phyloP scores from a whole-genome alignment of 2,329 filamentous ascomycete genomes.

The Dothistroma pini region DNA sequence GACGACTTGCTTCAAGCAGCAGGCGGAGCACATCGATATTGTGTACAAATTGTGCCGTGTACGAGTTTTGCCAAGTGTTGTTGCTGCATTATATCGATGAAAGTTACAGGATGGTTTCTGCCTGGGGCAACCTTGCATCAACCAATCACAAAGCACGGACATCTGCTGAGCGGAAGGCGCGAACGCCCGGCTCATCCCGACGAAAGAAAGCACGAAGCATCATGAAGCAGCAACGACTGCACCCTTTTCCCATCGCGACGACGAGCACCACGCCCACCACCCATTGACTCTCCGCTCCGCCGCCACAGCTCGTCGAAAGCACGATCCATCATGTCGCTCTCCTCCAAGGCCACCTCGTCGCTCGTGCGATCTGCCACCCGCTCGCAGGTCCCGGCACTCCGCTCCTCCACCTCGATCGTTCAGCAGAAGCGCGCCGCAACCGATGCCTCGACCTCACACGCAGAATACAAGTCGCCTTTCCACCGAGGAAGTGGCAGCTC shows the following conservation, averaged over 20 bases:
- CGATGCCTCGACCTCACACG: constrained; percentile 37
- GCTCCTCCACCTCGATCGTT: constrained; percentile 42
- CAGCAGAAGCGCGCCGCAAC: constrained; percentile 40
- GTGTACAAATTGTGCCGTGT: not conserved
- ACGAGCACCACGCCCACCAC: constrained; percentile 7
- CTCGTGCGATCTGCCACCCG: constrained; percentile 48
- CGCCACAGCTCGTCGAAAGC: constrained; percentile 29
- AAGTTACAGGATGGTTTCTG: not conserved
- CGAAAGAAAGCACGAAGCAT: not conserved
- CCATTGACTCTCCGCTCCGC: constrained; percentile 21
- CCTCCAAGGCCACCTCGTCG: constrained; percentile 45
- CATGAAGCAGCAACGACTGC: constrained; percentile 4
- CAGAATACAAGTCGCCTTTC: constrained; percentile 56
- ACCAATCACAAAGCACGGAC: constrained; percentile 1
- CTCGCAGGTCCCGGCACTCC: constrained; percentile 45
- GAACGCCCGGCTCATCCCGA: not conserved
- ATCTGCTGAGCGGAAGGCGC: not conserved
- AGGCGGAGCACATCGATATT: not conserved
- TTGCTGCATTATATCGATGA: not conserved
- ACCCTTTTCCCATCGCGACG: constrained; percentile 5
- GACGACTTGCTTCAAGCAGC: no score
- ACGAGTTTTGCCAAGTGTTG: not conserved
- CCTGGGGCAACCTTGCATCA: not conserved
- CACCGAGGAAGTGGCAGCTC: constrained; percentile 37
- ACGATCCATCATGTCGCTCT: constrained; percentile 44